Conservation (phyloP, 192 early-diverging fungal genomes). For the Umbelopsis sp. region DNA sequence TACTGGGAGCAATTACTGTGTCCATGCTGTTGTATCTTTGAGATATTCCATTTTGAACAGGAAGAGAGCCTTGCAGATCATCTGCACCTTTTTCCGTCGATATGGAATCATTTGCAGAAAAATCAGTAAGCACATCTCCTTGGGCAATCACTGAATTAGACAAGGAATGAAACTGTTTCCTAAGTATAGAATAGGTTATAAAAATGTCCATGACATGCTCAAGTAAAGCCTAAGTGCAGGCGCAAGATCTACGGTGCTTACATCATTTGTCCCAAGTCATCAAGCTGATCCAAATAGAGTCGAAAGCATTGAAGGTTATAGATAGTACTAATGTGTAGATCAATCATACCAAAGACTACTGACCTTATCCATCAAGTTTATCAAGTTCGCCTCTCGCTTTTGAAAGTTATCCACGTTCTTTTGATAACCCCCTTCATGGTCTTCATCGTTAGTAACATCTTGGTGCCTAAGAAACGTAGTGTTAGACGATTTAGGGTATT, state of each 20-base stretch:
- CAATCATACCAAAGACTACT: neutral
- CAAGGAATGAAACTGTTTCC: slow-evolving; percentile 11
- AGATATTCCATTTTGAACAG: neutral
- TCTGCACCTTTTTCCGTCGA: slow-evolving; percentile 1
- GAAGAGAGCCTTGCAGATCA: neutral
- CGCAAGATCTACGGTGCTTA: neutral
- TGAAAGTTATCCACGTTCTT: slow-evolving; percentile 17
- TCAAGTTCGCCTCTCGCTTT: slow-evolving; percentile 18
- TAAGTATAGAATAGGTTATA: neutral
- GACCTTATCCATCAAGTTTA: slow-evolving; percentile 20
- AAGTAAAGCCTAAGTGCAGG: no score
- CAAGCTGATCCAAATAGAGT: neutral
- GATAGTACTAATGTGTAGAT: no score
- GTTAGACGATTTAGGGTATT: neutral
- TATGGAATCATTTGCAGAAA: neutral
- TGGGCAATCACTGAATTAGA: slow-evolving; percentile 14
- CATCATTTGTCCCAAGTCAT: slow-evolving; percentile 26
- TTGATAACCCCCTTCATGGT: slow-evolving; percentile 9
- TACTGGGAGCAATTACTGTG: neutral
- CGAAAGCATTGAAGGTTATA: no score
- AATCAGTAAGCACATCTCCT: slow-evolving; percentile 5
- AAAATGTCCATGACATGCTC: neutral
- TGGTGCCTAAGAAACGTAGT: neutral
- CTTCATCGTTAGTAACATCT: neutral
- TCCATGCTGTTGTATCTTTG: slow-evolving; percentile 9